A percentile compares a stretch with the other conserved stretches of the same genome.
Conservation (phyloP, 2,329 filamentous ascomycete genomes). For the Colletotrichum gigasporum region DNA sequence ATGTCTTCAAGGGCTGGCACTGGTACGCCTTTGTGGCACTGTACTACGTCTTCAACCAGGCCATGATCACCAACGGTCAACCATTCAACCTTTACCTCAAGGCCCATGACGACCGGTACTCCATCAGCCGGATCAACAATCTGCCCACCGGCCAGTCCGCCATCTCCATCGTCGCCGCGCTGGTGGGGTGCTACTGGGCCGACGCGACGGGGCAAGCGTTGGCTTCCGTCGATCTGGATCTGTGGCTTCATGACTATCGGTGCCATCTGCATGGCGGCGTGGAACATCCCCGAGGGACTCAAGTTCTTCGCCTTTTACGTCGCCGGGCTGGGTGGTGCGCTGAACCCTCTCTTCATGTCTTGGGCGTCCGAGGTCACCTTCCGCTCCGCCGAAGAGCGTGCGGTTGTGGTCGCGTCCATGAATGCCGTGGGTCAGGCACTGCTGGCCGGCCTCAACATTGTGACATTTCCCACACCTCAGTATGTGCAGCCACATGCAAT, state of each 20-base stretch:
- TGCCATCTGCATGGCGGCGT: slow-evolving; percentile 56
- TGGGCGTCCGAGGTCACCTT: slow-evolving; percentile 19
- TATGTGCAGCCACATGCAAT: too few species aligned
- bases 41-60: slow-evolving; percentile 57
- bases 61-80: slow-evolving; percentile 50
- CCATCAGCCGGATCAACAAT: slow-evolving; percentile 61
- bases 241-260: slow-evolving; percentile 13
- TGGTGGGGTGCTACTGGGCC: slow-evolving; percentile 68
- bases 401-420: slow-evolving; percentile 13
- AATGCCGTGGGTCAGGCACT: slow-evolving; percentile 11
- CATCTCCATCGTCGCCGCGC: slow-evolving; percentile 65
- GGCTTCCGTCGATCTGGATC: slow-evolving; percentile 47
- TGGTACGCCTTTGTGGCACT: slow-evolving; percentile 46
- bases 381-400: slow-evolving; percentile 1
- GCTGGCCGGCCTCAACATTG: slow-evolving; percentile 10
- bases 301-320: slow-evolving; percentile 63
- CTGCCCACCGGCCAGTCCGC: slow-evolving; percentile 67
- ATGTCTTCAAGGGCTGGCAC: slow-evolving; percentile 49
- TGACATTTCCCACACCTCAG: slow-evolving; percentile 12
- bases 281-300: slow-evolving; percentile 63
- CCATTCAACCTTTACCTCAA: slow-evolving; percentile 55
- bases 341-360: slow-evolving; percentile 10
- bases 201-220: slow-evolving; percentile 73
- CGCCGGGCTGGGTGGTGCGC: slow-evolving; percentile 1
- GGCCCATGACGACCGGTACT: slow-evolving; percentile 51